These are phyloP conservation scores for Leptographium lundbergii DNA, from an alignment of 2,329 filamentous ascomycete genomes.

Conservation along the genomic window DNA sequence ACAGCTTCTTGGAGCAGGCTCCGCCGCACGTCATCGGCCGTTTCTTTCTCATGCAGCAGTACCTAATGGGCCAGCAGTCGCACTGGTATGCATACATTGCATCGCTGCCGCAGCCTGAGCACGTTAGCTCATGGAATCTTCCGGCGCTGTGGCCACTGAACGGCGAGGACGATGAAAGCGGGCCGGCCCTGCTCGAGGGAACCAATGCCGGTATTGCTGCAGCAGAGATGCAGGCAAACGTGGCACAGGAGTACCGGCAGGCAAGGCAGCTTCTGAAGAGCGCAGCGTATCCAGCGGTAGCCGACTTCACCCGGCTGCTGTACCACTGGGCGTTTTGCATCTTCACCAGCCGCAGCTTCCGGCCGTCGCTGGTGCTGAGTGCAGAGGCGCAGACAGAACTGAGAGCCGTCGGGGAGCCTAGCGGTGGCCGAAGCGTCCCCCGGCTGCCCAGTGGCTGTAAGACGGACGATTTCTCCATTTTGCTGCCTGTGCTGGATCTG, in stretches of 20 bases:
- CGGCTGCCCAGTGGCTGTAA: constrained; percentile 23
- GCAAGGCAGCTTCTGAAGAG: constrained; percentile 26
- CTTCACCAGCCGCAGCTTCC: constrained; percentile 53
- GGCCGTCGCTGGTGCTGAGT: constrained; percentile 43
- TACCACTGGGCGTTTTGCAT: constrained; percentile 55
- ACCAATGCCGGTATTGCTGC: constrained; percentile 40
- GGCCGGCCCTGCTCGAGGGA: constrained; percentile 32
- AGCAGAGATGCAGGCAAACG: constrained; percentile 30
- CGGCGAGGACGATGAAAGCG: constrained; percentile 27
- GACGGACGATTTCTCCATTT: constrained; percentile 50
- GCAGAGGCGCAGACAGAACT: constrained; percentile 9
- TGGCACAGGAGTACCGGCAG: constrained; percentile 32
- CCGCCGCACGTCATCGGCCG: constrained; percentile 49
- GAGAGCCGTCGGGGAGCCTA: background rate
- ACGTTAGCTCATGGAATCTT: constrained; percentile 36
- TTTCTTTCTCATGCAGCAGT: constrained; percentile 59
- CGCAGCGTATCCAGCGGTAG: constrained; percentile 15
- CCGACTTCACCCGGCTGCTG: constrained; percentile 32
- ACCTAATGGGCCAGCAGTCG: constrained; percentile 42
- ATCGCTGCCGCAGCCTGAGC: constrained; percentile 49
- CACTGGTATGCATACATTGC: constrained; percentile 58
- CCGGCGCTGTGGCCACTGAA: constrained; percentile 50
- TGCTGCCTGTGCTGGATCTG: constrained; percentile 60
- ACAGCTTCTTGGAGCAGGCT: constrained; percentile 32
- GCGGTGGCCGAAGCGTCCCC: constrained; percentile 14